Evolutionary conservation across 2,329 filamentous ascomycete species (phyloP), one percentile per base, ranked within the genome.

Genomic region (Hypoxylon sp.): DNA sequence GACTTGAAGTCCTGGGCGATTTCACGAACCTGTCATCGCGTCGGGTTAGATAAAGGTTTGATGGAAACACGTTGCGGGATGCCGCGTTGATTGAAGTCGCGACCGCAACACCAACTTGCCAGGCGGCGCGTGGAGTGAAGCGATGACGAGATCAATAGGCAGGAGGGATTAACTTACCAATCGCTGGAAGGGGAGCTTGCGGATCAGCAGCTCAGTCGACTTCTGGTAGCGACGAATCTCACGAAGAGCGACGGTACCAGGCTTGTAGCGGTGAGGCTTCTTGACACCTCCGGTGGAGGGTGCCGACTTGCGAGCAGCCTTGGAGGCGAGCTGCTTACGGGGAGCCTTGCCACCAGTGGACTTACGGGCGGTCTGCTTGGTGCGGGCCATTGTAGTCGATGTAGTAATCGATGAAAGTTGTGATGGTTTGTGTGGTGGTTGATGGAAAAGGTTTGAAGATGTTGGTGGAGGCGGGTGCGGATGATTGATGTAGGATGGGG

Each of bases 201-300:
- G 88, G 80, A 99, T 92, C 71, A 99, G 83, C 48, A 99, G 88
- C 82, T 98, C 93, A 48, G 94, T 97, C 66, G 89, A 92, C 83
- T 96, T 96, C 83, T 98, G 94, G 85, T 98, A 98, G 75, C 91
- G 90, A 84, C 94, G 90, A 73, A 99, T 99, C 83, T 99, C 95
- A 86, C 92, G 91, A 73, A 98, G 90, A 85, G 94, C 94, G 81
- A 97, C 90, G 75, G 95, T 96, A 85, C 89, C 90, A 75, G 90
- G 90, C 90, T 92, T 93, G 79, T 93, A 81, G 74, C 90, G 85
- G 83, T 93, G 90, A 80, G 91, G 91, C 90, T 95, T 95, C 90
- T 95, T 95, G 87, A 94, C 90, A 88, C 90, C 90, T 74, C 94
- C 95, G 78, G 95, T 98, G 65, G 92, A 97, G 71, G 95, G 95